These are phyloP conservation scores for Diospyros kaki DNA, from an alignment of 148 eudicot genomes.

Conservation along the genomic window DNA sequence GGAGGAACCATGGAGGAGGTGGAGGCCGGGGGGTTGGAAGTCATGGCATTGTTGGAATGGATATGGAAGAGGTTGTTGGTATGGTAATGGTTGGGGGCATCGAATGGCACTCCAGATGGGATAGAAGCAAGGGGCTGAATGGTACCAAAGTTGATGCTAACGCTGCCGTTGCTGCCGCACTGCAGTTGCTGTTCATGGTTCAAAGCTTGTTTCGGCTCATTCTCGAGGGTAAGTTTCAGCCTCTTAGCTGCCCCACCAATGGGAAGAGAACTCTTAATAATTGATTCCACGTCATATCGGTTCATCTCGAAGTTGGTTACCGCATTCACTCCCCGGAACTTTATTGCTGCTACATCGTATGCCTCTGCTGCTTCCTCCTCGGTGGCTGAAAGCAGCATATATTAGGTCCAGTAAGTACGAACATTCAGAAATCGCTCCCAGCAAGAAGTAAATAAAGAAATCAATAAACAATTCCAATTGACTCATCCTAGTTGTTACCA, in stretches of 20 bases:
- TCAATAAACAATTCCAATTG: too few relatives aligned
- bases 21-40: constrained; percentile 27
- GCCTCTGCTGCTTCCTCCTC: constrained; percentile 98
- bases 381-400: constrained; percentile 46
- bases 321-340: constrained; percentile 69
- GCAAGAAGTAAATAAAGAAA: too few relatives aligned
- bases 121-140: constrained; percentile 40
- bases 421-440: not conserved
- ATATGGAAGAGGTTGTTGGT: constrained; percentile 49
- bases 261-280: constrained; percentile 77
- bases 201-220: constrained; percentile 47
- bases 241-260: constrained; percentile 87
- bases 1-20: constrained; percentile 19
- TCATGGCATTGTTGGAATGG: constrained; percentile 20
- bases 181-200: constrained; percentile 28
- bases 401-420: not conserved
- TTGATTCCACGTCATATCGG: constrained; percentile 84
- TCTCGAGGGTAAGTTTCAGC: constrained; percentile 58
- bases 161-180: constrained; percentile 23
- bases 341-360: constrained; percentile 86
- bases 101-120: constrained; percentile 57
- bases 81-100: constrained; percentile 46
- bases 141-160: constrained; percentile 49
- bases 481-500: not conserved
- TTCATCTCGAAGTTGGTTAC: constrained; percentile 96